Base-by-base conservation (phyloP, 2,329 filamentous ascomycete genomes). In the Aspergillus sp. region DNA sequence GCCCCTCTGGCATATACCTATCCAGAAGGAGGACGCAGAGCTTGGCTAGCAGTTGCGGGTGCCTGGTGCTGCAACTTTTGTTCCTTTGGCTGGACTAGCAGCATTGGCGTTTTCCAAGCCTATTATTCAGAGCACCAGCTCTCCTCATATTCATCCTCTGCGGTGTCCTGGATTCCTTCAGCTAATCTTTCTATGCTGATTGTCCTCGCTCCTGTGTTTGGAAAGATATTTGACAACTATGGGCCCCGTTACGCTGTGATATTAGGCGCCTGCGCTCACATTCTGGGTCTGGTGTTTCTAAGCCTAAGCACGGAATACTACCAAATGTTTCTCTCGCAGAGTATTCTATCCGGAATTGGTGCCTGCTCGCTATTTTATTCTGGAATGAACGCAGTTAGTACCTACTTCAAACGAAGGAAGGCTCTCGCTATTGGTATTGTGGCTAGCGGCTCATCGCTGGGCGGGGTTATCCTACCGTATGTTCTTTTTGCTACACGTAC, bases 221-320 rank as follows among this genome's bases (percentile, higher is more conserved):
- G 88, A 1, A 85, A 84, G 57, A 49, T 87, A 0, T 89, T 82
- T 65, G 88, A 90, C 67, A 83, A 79, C 58, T 84, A 85, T 62
- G 88, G 88, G 0, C 86, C 87, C 0, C 80, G 82, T 28, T 80
- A 77, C 45, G 74, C 89, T 0, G 69, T 85, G 3, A 36, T 81
- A 1, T 69, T 76, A 55, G 83, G 83, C 13, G 78, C 78, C 5
- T 76, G 84, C 62, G 66, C 84, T 59, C 81, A 84, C 61, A 79
- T 84, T 48, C 81, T 84, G 55, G 82, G 82, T 5, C 69, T 84
- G 51, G 84, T 84, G 81, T 84, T 84, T 81, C 75, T 81, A 1
- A 80, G 77, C 36, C 67, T 84, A 6, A 79, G 78, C 36, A 76
- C 66, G 3, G 70, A 82, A 62, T 84, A 84, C 69, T 84, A 81